These are phyloP conservation scores for Flaveria brownii DNA, from an alignment of 129 eudicot genomes.

Conservation along the genomic window DNA sequence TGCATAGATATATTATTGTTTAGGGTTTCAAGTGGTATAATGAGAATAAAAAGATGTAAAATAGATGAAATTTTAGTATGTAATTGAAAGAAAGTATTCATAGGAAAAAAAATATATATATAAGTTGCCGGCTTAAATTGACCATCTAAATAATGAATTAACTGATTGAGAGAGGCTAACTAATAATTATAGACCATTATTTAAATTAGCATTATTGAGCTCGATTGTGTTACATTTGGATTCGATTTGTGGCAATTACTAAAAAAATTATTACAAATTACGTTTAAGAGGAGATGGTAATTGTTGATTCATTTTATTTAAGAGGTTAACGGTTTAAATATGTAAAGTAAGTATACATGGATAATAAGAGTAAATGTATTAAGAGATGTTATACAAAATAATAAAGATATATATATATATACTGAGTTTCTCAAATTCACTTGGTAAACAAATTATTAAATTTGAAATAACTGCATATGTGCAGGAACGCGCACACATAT, in stretches of 20 bases:
- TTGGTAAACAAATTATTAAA: background rate
- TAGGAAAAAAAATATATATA: too few species aligned
- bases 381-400: too few species aligned
- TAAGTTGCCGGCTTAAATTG: slow-evolving; percentile 1
- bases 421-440: background rate
- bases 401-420: background rate
- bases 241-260: background rate
- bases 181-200: background rate
- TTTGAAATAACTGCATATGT: background rate
- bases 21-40: too few species aligned
- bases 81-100: too few species aligned
- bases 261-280: too few species aligned
- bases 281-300: too few species aligned
- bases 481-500: background rate
- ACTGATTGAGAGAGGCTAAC: background rate
- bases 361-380: too few species aligned
- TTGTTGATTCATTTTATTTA: too few species aligned
- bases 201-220: slow-evolving; percentile 1
- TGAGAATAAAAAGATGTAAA: too few species aligned
- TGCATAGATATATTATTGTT: too few species aligned
- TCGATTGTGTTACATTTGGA: background rate
- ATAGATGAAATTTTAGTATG: background rate
- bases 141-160: slow-evolving; percentile 8
- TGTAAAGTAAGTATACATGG: too few species aligned
- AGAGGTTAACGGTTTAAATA: too few species aligned